Percentiles rank a stretch among this genome's conserved stretches.
These are phyloP conservation scores for Podaxis sp. DNA, from an alignment of 768 basidiomycete genomes.

Conservation along the genomic window DNA sequence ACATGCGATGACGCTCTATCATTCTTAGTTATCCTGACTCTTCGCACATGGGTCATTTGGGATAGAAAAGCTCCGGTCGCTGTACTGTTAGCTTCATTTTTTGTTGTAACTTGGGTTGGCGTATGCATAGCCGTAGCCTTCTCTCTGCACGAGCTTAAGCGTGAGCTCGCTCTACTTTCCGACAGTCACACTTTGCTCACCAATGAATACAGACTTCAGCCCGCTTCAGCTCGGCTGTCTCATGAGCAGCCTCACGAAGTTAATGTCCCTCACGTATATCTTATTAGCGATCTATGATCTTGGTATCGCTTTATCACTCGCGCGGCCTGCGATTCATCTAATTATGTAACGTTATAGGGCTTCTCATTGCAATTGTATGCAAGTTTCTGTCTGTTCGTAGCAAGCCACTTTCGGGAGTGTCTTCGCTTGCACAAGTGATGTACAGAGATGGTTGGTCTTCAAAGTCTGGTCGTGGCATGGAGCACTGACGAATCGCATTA, in stretches of 20 bases:
- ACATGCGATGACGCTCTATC: neutral
- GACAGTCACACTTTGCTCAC: neutral
- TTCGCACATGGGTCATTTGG: constrained; percentile 11
- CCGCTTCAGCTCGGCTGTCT: neutral
- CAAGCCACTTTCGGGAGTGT: neutral
- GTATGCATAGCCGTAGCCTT: neutral
- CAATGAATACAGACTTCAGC: neutral
- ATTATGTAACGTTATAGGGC: neutral
- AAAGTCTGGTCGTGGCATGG: no score
- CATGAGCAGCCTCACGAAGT: neutral
- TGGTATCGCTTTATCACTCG: neutral
- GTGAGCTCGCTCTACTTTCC: neutral
- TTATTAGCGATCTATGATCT: neutral
- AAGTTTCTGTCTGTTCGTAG: neutral
- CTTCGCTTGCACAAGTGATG: constrained; percentile 1
- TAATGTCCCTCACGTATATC: neutral
- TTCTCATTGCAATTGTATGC: neutral
- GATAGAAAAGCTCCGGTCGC: neutral
- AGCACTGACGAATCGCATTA: neutral
- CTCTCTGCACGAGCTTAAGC: neutral
- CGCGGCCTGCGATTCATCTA: neutral
- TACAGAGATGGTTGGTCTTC: constrained; percentile 2
- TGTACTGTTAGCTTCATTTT: neutral
- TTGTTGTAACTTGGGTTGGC: neutral
- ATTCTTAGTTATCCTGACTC: constrained; percentile 1